Evolutionary conservation across 148 eudicot species (phyloP), one percentile per base, ranked within the genome.

Genomic region (Cornus kousa): DNA sequence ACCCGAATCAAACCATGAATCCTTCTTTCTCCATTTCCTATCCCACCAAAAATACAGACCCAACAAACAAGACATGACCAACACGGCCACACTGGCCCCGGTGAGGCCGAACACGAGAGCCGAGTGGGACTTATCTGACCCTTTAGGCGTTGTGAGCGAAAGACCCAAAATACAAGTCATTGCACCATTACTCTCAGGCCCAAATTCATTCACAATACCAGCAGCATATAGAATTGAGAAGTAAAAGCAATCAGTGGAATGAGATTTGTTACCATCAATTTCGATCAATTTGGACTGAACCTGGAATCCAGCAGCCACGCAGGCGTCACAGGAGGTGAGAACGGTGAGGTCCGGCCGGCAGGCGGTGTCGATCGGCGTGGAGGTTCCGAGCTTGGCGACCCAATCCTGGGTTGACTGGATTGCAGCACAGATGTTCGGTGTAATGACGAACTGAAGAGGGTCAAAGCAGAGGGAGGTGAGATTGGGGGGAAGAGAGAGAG

Each of bases 181-280:
- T 17, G 90, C 82, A 74, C 90, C 88, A 43, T 19, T 31, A 78
- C 89, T 87, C 31, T 89, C 87, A 16, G 97, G 95, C 14, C 97
- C 97, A 70, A 75, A 80, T 70, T 90, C 43, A 81, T 91, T 91
- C 31, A 83, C 92, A 55, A 90, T 64, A 12, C 88, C 97, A 83
- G 90, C 92, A 82, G 95, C 96, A 82, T 94, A 94, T n/a, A 90
- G 37, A 28, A 91, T 82, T 1, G 92, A 53, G 53, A 88, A 91
- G 66, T 94, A 86, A 80, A 89, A 94, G 72, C 98, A 94, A 48
- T 81, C 68, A 23, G 70, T 84, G 7, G 91, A 72, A 70, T 87
- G 98, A 24, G 94, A 84, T 39, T 40, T 74, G 77, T 93, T 90
- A 48, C 98, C 91, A 73, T 91, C 96, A 57, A 89, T 79, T 0